Evolutionary conservation across 257 asterid species (phyloP).

Genomic region (Solanum sejunctum): DNA sequence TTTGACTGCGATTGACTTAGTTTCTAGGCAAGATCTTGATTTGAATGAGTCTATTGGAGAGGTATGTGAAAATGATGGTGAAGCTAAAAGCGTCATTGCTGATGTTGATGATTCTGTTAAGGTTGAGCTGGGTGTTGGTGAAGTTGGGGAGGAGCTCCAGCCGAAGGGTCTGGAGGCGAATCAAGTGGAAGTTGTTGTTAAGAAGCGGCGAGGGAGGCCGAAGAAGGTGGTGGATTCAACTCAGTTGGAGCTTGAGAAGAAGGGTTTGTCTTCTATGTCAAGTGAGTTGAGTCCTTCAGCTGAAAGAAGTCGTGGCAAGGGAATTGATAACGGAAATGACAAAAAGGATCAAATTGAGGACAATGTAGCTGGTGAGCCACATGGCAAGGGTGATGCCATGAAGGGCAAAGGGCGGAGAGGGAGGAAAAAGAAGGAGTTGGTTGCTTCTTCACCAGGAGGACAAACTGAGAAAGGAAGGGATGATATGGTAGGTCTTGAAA

Average conservation of each 20-base stretch:
- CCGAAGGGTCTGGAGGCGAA: not conserved
- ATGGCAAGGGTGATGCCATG: not conserved
- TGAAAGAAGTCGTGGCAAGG: not conserved
- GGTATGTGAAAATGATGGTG: not conserved
- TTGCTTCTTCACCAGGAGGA: not conserved
- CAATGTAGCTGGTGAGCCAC: not conserved
- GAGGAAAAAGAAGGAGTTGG: not conserved
- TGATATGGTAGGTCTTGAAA: not conserved
- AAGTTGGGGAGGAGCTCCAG: not conserved
- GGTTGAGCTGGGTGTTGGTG: not conserved
- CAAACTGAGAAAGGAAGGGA: not conserved
- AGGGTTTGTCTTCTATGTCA: not conserved
- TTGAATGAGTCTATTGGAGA: not conserved
- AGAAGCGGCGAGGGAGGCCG: not conserved
- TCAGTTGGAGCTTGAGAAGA: not conserved
- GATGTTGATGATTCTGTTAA: not conserved
- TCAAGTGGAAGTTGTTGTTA: not conserved
- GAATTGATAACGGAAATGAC: not conserved
- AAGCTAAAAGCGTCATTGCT: not conserved
- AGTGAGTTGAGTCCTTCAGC: not conserved
- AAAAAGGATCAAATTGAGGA: not conserved
- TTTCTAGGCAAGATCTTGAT: constrained; percentile 1
- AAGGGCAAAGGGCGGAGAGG: constrained; percentile 1
- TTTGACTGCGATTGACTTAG: not conserved
- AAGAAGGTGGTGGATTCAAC: not conserved